These are phyloP conservation scores for Kernera saxatilis DNA, from an alignment of 345 rosid genomes.

Conservation along the genomic window DNA sequence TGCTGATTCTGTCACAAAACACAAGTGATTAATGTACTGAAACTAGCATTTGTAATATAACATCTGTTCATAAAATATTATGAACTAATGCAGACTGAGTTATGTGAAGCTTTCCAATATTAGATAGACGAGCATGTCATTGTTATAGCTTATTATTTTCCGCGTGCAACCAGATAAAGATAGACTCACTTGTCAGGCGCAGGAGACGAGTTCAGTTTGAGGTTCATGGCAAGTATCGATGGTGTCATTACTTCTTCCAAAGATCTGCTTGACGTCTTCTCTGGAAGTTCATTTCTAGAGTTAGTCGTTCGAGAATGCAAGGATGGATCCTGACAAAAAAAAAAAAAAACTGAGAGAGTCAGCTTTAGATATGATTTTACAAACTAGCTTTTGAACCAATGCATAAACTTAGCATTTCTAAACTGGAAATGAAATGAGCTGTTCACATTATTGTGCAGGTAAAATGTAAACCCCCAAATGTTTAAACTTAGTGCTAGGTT, in stretches of 20 bases:
- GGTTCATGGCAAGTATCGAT: conserved; percentile 58
- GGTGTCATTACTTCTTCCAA: conserved; percentile 69
- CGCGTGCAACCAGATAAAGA: not conserved
- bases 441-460: not conserved
- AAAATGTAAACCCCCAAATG: not conserved
- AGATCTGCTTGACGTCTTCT: conserved; percentile 46
- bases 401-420: not conserved
- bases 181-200: conserved; percentile 39
- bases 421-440: not conserved
- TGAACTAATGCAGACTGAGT: not conserved
- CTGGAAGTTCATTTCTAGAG: conserved; percentile 39
- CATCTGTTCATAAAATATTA: not conserved
- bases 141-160: not conserved
- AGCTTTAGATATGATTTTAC: not conserved
- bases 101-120: not conserved
- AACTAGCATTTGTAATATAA: conserved; percentile 6
- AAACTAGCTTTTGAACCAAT: conserved; percentile 7
- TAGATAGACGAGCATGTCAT: not conserved
- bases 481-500: not conserved
- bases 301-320: conserved; percentile 43
- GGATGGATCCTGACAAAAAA: conserved; percentile 44
- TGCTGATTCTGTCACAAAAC: not conserved
- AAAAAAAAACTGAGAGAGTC: not conserved
- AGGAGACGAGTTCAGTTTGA: conserved; percentile 59
- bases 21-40: not conserved